Evolutionary conservation across 2,329 filamentous ascomycete genomes (phyloP).

Genomic region (Nemania sp.): DNA sequence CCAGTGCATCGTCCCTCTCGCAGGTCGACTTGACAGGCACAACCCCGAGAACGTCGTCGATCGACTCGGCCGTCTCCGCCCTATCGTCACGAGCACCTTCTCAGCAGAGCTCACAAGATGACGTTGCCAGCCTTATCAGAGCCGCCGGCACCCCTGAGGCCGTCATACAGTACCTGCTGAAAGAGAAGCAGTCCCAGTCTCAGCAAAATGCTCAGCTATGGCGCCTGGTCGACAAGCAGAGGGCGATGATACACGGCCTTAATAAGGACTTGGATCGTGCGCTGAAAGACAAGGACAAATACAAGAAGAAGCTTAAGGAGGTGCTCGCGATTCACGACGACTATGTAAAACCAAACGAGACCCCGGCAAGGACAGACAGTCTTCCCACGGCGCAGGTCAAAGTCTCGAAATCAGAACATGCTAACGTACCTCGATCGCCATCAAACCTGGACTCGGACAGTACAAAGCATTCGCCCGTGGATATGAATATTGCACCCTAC

Average conservation of each 20-base stretch:
- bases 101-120: conserved; percentile 64
- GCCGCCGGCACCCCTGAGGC: conserved; percentile 87
- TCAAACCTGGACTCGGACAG: conserved; percentile 53
- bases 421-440: conserved; percentile 52
- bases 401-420: conserved; percentile 36
- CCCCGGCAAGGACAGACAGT: conserved; percentile 26
- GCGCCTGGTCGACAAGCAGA: conserved; percentile 94
- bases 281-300: conserved; percentile 91
- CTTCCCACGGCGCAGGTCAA: conserved; percentile 34
- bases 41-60: conserved; percentile 76
- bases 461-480: conserved; percentile 60
- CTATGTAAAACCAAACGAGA: conserved; percentile 26
- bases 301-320: conserved; percentile 88
- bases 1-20: conserved; percentile 48
- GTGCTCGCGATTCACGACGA: conserved; percentile 48
- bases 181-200: conserved; percentile 86
- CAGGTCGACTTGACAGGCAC: conserved; percentile 46
- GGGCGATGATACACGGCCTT: conserved; percentile 87
- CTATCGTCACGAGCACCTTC: conserved; percentile 65
- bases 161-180: conserved; percentile 83
- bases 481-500: conserved; percentile 63
- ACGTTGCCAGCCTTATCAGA: conserved; percentile 78
- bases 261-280: conserved; percentile 93
- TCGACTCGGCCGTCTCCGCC: conserved; percentile 88
- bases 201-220: conserved; percentile 92